Evolutionary conservation across 2,329 filamentous ascomycete species (phyloP).

Genomic region (Fusarium drepaniforme): DNA sequence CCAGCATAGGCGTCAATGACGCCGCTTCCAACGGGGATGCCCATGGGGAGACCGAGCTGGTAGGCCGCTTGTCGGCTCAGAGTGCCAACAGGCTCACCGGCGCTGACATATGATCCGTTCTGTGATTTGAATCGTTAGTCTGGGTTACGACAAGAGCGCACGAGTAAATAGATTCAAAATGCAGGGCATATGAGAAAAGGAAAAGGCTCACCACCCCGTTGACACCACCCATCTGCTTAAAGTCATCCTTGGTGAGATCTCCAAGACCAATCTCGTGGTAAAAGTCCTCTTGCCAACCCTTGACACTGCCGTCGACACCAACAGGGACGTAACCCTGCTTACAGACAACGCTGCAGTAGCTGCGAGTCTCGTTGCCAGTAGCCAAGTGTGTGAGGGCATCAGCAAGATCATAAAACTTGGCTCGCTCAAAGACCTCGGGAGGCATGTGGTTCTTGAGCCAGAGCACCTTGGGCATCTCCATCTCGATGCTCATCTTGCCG

Average conservation of each 20-base stretch:
- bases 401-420: constrained; percentile 96
- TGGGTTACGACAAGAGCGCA: background rate
- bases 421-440: constrained; percentile 86
- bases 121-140: constrained; percentile 53
- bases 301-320: constrained; percentile 96
- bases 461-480: constrained; percentile 98
- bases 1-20: constrained; percentile 99
- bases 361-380: constrained; percentile 90
- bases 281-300: constrained; percentile 98
- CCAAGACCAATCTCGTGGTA: constrained; percentile 86
- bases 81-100: constrained; percentile 89
- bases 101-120: constrained; percentile 93
- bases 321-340: constrained; percentile 98
- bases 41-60: constrained; percentile 86
- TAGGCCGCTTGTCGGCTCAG: constrained; percentile 85
- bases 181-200: constrained; percentile 26
- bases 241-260: constrained; percentile 87
- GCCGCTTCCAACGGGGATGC: constrained; percentile 93
- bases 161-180: background rate
- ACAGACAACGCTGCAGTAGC: constrained; percentile 96
- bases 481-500: constrained; percentile 98
- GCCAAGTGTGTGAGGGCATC: constrained; percentile 96
- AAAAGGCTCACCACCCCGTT: constrained; percentile 85
- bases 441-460: constrained; percentile 99
- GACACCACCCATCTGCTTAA: constrained; percentile 93